Conservation (phyloP, 352 stramenopile genomes). For the Phytophthora fragariaefolia region DNA sequence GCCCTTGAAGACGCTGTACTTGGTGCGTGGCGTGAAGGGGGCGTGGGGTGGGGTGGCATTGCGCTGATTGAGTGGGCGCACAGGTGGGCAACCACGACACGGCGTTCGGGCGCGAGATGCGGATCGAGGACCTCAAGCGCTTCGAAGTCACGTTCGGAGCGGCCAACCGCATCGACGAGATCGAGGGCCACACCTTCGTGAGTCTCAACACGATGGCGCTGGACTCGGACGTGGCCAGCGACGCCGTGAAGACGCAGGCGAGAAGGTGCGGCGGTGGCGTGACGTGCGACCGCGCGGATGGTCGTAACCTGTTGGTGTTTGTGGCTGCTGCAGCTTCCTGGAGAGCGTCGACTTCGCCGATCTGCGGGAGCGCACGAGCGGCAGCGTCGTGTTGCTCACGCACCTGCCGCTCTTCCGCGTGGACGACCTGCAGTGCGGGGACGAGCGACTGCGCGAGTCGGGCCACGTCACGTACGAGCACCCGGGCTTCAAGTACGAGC, state of each 20-base stretch:
- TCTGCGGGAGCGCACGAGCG: constrained; percentile 26
- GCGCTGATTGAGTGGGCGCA: not conserved
- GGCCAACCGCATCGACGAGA: constrained; percentile 57
- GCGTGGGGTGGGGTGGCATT: not conserved
- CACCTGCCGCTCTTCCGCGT: constrained; percentile 67
- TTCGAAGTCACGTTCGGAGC: constrained; percentile 68
- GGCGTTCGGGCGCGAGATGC: constrained; percentile 64
- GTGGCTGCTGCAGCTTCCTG: constrained; percentile 47
- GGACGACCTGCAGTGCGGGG: constrained; percentile 66
- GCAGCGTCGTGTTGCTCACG: constrained; percentile 59
- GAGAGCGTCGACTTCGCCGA: constrained; percentile 44
- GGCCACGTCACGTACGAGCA: constrained; percentile 87
- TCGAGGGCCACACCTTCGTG: constrained; percentile 65
- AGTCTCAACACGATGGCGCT: constrained; percentile 84
- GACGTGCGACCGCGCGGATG: no score
- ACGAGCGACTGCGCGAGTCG: constrained; percentile 47
- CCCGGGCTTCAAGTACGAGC: constrained; percentile 65
- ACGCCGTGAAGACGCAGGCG: constrained; percentile 57
- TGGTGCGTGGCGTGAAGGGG: constrained; percentile 35
- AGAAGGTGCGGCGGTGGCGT: constrained; percentile 37
- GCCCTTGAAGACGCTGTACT: constrained; percentile 57
- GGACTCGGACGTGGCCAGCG: constrained; percentile 58
- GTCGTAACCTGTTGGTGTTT: not conserved
- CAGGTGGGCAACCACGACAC: constrained; percentile 83
- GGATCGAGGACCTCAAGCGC: constrained; percentile 45